Base-by-base conservation (phyloP, 2,329 filamentous ascomycete genomes). In the Teratosphaeria zuluensis region DNA sequence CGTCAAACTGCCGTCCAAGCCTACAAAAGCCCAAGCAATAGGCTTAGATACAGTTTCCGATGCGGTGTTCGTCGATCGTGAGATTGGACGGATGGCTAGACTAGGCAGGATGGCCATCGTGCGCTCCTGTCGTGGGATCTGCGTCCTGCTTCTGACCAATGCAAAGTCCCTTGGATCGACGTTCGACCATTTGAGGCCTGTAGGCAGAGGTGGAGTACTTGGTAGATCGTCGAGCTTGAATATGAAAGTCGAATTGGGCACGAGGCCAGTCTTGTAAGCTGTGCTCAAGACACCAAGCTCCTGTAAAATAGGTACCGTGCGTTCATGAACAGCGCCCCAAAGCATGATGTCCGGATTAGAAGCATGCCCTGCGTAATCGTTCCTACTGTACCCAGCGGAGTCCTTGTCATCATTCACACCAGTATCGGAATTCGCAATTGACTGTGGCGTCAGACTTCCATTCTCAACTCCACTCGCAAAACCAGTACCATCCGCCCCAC, bases 11-110 rank as follows among this genome's bases (percentile, higher is more conserved):
- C 80, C 84, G 65, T 88, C 85, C 2, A 80, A 73, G 0, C 83
- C 84, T 72, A 76, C 65, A 57, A 89, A 87, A 0, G 80, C 81
- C 87, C 87, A 90, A 0, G 85, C 83, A 4, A 89, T 73, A 0
- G 83, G 81, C 1, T 73, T 77, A 19, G 80, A 77, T 1, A 73
- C 78, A 1, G 75, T 11, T 31, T 53, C 28, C 24, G 32, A 16
- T 31, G 48, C 19, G 9, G 3, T 9, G 48, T 9, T 77, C 1
- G 21, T 6, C 19, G 80, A 76, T 1, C 56, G 78, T 0, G 30
- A 38, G 14, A 64, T 35, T 31, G 56, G 59, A 56, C 61, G 71
- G 52, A 72, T 66, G 3, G 66, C 69, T 19, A 70, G 56, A 81
- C 73, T 24, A 7, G 74, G 73, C 55, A 78, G 56, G 32, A 71